Evolutionary conservation across 805 yeast genomes (phyloP).

Genomic region (Priceomyces fermenticarens): DNA sequence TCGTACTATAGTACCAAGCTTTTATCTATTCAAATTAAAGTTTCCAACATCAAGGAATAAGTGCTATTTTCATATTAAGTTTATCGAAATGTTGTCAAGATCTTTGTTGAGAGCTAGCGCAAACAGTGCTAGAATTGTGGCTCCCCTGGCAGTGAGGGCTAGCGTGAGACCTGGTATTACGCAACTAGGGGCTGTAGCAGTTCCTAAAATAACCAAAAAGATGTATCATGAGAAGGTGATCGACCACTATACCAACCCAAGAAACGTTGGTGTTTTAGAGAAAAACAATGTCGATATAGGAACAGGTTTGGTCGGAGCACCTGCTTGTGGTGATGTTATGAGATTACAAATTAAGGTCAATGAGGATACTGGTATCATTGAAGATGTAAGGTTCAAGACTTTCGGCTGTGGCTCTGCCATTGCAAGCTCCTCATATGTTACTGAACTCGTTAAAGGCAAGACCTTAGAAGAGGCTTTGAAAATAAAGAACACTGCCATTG

Average conservation of each 20-base stretch:
- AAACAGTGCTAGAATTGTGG: constrained; percentile 7
- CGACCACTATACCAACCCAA: constrained; percentile 94
- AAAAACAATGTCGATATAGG: constrained; percentile 77
- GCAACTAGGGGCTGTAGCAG: constrained; percentile 7
- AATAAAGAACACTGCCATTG: constrained; percentile 91
- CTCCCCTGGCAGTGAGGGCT: constrained; percentile 5
- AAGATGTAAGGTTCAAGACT: constrained; percentile 95
- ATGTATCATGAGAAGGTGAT: constrained; percentile 89
- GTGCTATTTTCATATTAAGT: background rate
- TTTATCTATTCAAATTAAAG: no score
- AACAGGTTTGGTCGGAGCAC: constrained; percentile 97
- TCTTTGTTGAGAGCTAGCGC: constrained; percentile 15
- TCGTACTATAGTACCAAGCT: no score
- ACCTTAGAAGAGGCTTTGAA: constrained; percentile 88
- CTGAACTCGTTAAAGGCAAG: constrained; percentile 94
- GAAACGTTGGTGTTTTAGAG: constrained; percentile 93
- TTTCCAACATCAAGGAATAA: no score
- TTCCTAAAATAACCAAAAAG: constrained; percentile 18
- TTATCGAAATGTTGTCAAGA: constrained; percentile 23
- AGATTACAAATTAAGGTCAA: constrained; percentile 91
- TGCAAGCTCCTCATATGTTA: constrained; percentile 92
- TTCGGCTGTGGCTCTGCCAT: constrained; percentile 99
- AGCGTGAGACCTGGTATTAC: constrained; percentile 3
- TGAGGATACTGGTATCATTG: constrained; percentile 84
- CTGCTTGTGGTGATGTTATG: constrained; percentile 99